phyloP scores from a whole-genome alignment of 1,139 yeast genomes.

The Saccharomyces hybrid region DNA sequence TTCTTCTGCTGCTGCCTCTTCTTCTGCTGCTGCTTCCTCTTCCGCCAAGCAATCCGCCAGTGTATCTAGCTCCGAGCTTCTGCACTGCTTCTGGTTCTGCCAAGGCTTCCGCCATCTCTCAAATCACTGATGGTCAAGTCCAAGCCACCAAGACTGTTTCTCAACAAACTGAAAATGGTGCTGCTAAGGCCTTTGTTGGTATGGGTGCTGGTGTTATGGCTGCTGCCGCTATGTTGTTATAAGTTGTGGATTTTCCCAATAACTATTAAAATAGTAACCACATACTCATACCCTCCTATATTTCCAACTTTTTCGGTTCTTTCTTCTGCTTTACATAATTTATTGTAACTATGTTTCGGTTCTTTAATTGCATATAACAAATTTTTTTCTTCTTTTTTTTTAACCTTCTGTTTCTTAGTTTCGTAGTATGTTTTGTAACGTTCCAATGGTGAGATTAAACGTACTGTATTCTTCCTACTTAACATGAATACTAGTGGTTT shows the following conservation, averaged over 20 bases:
- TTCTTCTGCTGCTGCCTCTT: constrained; percentile 10
- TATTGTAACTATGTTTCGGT: neutral
- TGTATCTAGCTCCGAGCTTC: constrained; percentile 9
- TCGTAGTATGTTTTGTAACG: neutral
- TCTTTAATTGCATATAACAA: constrained; percentile 1
- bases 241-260: neutral
- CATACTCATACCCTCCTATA: neutral
- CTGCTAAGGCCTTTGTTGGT: constrained; percentile 4
- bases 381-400: neutral
- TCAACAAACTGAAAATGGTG: constrained; percentile 6
- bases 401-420: neutral
- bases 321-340: neutral
- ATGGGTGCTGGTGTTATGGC: constrained; percentile 5
- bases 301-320: neutral
- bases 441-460: neutral
- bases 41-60: constrained; percentile 4
- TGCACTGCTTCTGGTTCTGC: constrained; percentile 4
- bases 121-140: constrained; percentile 5
- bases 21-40: constrained; percentile 16
- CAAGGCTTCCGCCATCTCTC: constrained; percentile 13
- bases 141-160: constrained; percentile 1
- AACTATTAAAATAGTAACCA: neutral
- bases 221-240: constrained; percentile 7
- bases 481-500: neutral
- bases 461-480: neutral